phyloP scores from a whole-genome alignment of 202 grass and related monocot species.

The Saccharum hybrid region DNA sequence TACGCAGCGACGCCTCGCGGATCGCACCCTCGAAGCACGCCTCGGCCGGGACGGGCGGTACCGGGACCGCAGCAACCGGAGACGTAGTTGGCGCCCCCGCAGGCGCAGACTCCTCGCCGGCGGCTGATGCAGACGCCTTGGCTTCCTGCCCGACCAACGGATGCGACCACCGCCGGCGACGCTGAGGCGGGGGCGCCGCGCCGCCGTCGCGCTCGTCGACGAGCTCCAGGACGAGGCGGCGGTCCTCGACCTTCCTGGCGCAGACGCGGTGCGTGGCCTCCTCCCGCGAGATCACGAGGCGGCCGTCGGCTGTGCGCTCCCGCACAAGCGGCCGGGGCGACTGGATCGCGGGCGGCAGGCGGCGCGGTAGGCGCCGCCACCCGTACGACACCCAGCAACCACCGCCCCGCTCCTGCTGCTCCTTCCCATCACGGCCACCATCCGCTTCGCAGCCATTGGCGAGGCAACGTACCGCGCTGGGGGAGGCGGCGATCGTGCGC shows the following conservation, averaged over 20 bases:
- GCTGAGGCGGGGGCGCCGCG: neutral
- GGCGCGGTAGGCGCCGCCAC: constrained; percentile 28
- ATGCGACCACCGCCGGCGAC: neutral
- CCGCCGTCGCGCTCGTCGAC: neutral
- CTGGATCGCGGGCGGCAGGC: constrained; percentile 59
- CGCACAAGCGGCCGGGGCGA: constrained; percentile 39
- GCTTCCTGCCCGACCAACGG: neutral
- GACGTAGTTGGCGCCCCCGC: neutral
- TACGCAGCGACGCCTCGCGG: constrained; percentile 18
- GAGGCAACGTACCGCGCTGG: constrained; percentile 24
- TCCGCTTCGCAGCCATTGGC: neutral
- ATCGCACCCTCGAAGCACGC: constrained; percentile 45
- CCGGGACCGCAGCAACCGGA: neutral
- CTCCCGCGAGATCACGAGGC: constrained; percentile 44
- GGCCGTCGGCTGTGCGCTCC: constrained; percentile 51
- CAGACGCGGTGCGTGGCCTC: constrained; percentile 34
- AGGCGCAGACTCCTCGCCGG: neutral
- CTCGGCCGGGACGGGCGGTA: neutral
- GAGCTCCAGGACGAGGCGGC: constrained; percentile 56
- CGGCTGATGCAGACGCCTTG: neutral
- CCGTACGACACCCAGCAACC: constrained; percentile 63
- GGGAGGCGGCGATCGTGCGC: constrained; percentile 40
- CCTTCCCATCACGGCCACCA: neutral
- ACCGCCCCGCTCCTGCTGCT: constrained; percentile 1
- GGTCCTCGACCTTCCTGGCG: constrained; percentile 42